phyloP scores from a whole-genome alignment of 306 rosid species.

The Mimosa bimucronata region DNA sequence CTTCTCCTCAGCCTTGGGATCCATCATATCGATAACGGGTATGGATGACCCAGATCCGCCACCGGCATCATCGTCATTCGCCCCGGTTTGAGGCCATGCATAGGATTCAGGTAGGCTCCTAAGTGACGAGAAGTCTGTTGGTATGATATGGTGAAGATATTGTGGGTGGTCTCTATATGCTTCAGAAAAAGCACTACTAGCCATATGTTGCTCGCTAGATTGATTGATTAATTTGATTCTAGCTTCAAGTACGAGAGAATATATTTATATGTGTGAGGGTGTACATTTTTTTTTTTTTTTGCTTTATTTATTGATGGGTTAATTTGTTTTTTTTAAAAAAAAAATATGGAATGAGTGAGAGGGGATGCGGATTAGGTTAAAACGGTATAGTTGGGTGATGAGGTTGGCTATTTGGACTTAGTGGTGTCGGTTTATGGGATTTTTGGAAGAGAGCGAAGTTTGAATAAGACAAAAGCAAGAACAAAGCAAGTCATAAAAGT shows the following conservation, averaged over 20 bases:
- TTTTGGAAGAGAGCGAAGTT: slow-evolving; percentile 37
- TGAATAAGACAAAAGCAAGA: slow-evolving; percentile 55
- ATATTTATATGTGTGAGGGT: not conserved
- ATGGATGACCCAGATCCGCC: slow-evolving; percentile 11
- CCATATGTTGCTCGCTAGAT: slow-evolving; percentile 32
- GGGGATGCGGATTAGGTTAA: slow-evolving; percentile 33
- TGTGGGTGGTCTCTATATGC: slow-evolving; percentile 48
- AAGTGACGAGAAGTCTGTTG: slow-evolving; percentile 58
- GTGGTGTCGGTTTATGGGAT: slow-evolving; percentile 42
- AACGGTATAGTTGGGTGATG: slow-evolving; percentile 33
- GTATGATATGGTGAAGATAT: slow-evolving; percentile 49
- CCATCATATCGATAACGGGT: slow-evolving; percentile 57
- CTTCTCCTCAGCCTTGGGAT: slow-evolving; percentile 46
- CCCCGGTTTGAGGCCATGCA: slow-evolving; percentile 41
- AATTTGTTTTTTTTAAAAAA: not conserved
- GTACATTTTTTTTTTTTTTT: not conserved
- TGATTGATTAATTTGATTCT: slow-evolving; percentile 1
- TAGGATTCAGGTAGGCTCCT: slow-evolving; percentile 61
- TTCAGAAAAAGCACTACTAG: slow-evolving; percentile 56
- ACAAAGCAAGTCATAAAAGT: slow-evolving; percentile 35
- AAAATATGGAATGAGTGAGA: not conserved
- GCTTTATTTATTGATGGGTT: not conserved
- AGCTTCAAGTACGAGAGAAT: not conserved
- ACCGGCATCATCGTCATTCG: not conserved
- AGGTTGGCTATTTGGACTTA: slow-evolving; percentile 59